A percentile compares a stretch with the other conserved stretches of the same genome.
Evolutionary conservation across 2,329 filamentous ascomycete species (phyloP).

Genomic region (Colletotrichum euphorbiae): DNA sequence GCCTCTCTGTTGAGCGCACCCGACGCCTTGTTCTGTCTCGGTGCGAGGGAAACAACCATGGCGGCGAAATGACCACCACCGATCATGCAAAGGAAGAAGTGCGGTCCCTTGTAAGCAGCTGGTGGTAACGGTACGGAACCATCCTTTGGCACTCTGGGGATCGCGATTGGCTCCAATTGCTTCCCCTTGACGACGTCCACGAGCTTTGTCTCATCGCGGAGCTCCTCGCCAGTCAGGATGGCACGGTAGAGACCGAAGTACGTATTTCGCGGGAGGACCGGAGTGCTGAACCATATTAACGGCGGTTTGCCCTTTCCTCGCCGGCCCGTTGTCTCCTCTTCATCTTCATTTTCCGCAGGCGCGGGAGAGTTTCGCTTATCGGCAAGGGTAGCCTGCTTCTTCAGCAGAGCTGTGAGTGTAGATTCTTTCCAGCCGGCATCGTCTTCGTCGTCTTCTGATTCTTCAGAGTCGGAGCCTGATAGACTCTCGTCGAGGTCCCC

Average conservation of each 20-base stretch:
- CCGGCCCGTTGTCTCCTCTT: constrained; percentile 55
- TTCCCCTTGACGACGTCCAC: constrained; percentile 79
- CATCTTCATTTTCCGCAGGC: constrained; percentile 62
- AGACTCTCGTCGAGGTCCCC: constrained; percentile 90
- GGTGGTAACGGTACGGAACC: constrained; percentile 61
- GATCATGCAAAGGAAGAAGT: constrained; percentile 98
- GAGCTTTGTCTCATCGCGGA: constrained; percentile 70
- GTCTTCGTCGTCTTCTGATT: constrained; percentile 74
- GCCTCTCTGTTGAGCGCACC: constrained; percentile 86
- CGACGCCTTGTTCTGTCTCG: constrained; percentile 77
- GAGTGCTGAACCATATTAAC: constrained; percentile 86
- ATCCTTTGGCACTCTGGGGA: constrained; percentile 67
- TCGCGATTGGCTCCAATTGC: constrained; percentile 75
- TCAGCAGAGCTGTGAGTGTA: constrained; percentile 80
- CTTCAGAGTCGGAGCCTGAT: constrained; percentile 85
- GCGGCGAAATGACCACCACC: constrained; percentile 97
- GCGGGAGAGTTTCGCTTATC: constrained; percentile 55
- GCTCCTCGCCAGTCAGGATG: constrained; percentile 79
- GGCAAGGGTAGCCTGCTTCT: constrained; percentile 82
- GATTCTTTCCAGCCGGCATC: constrained; percentile 69
- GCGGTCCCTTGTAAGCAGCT: constrained; percentile 75
- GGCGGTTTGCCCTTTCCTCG: constrained; percentile 65
- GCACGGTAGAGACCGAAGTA: constrained; percentile 89
- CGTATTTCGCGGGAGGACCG: constrained; percentile 78
- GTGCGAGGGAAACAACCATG: constrained; percentile 91